Conservation (phyloP, 2,329 filamentous ascomycete species). For the Cercospora zeina region DNA sequence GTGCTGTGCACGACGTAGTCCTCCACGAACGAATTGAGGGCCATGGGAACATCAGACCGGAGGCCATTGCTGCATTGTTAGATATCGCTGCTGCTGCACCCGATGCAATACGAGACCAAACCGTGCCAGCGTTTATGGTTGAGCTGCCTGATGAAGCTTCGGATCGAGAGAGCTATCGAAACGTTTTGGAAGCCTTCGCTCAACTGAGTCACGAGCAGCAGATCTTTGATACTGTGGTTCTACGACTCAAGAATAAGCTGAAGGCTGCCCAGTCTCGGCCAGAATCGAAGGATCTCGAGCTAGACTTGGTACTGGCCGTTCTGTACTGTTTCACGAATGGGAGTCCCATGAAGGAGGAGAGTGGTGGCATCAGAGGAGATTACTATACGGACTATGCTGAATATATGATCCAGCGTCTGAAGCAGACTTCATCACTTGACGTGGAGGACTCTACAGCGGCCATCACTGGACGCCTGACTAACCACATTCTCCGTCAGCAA, state of each 20-base stretch:
- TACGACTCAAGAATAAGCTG: slow-evolving; percentile 64
- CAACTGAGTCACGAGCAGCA: slow-evolving; percentile 63
- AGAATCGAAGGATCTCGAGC: slow-evolving; percentile 56
- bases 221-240: slow-evolving; percentile 63
- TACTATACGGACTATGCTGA: slow-evolving; percentile 53
- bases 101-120: slow-evolving; percentile 62
- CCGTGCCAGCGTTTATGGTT: slow-evolving; percentile 66
- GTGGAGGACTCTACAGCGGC: slow-evolving; percentile 57
- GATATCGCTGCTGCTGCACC: slow-evolving; percentile 64
- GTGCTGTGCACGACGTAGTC: slow-evolving; percentile 62
- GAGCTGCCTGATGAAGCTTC: slow-evolving; percentile 55
- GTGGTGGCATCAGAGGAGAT: slow-evolving; percentile 41
- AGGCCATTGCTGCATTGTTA: slow-evolving; percentile 59
- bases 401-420: slow-evolving; percentile 45
- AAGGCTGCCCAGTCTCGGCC: slow-evolving; percentile 56
- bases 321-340: slow-evolving; percentile 62
- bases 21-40: slow-evolving; percentile 59
- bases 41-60: slow-evolving; percentile 58
- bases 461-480: slow-evolving; percentile 61
- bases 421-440: slow-evolving; percentile 39
- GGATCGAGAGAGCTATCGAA: slow-evolving; percentile 53
- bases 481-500: slow-evolving; percentile 59
- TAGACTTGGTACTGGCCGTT: slow-evolving; percentile 60
- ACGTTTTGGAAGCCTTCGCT: slow-evolving; percentile 63
- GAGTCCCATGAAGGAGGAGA: slow-evolving; percentile 48